A percentile compares a stretch with the other conserved stretches of the same genome.
phyloP scores from a whole-genome alignment of 2,329 filamentous ascomycete species.

The Stagonosporopsis cucurbitacearum region DNA sequence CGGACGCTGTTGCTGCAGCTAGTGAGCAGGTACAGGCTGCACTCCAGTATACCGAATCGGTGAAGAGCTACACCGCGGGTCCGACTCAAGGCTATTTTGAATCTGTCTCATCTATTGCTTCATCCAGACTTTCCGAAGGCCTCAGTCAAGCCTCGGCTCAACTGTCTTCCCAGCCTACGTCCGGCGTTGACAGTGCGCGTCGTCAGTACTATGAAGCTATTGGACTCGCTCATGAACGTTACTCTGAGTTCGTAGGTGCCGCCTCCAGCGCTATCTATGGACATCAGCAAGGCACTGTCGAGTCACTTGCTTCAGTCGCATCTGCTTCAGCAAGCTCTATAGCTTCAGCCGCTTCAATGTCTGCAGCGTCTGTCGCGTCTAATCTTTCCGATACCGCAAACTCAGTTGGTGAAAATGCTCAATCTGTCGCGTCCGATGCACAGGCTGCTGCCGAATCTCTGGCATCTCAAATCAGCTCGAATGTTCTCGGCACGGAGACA shows the following conservation, averaged over 20 bases:
- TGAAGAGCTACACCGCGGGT: slow-evolving; percentile 50
- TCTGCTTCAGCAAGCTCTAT: slow-evolving; percentile 51
- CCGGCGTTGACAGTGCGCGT: slow-evolving; percentile 63
- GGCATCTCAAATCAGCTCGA: slow-evolving; percentile 55
- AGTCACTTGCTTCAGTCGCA: slow-evolving; percentile 44
- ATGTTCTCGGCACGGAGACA: slow-evolving; percentile 56
- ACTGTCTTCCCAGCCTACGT: slow-evolving; percentile 69
- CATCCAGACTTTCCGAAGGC: slow-evolving; percentile 73
- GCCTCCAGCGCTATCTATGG: slow-evolving; percentile 73
- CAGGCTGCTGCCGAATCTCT: slow-evolving; percentile 56
- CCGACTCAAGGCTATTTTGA: slow-evolving; percentile 58
- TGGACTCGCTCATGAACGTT: slow-evolving; percentile 78
- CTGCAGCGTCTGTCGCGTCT: slow-evolving; percentile 60
- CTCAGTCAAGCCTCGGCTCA: slow-evolving; percentile 73
- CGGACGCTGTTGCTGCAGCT: slow-evolving; percentile 67
- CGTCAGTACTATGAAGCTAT: slow-evolving; percentile 79
- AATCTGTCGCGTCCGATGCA: slow-evolving; percentile 54
- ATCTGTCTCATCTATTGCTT: slow-evolving; percentile 71
- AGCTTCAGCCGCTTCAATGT: slow-evolving; percentile 53
- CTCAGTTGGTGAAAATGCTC: slow-evolving; percentile 51
- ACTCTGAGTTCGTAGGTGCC: slow-evolving; percentile 74
- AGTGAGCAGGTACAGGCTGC: slow-evolving; percentile 65
- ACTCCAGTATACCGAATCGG: slow-evolving; percentile 52
- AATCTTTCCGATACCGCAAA: slow-evolving; percentile 37
- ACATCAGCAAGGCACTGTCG: slow-evolving; percentile 45